Conservation (phyloP, 2,329 filamentous ascomycete species). For the Calonectria naviculata region DNA sequence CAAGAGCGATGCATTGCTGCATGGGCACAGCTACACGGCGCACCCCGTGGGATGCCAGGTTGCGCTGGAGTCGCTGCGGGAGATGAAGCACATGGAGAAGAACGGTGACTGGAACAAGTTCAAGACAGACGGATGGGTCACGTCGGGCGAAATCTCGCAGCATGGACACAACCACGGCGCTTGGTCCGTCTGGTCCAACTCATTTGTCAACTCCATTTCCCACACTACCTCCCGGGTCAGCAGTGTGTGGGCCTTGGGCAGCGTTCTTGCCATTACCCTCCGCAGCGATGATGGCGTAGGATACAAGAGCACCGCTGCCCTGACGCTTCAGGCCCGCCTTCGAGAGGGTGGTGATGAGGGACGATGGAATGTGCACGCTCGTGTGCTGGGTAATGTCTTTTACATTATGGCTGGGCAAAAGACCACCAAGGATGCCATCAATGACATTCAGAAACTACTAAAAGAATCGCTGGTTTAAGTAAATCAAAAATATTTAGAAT, state of each 20-base stretch:
- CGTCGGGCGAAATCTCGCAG: not conserved
- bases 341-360: slow-evolving; percentile 38
- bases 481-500: not conserved
- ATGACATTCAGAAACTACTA: slow-evolving; percentile 32
- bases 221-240: slow-evolving; percentile 62
- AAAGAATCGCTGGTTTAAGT: slow-evolving; percentile 21
- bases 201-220: slow-evolving; percentile 70
- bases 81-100: slow-evolving; percentile 69
- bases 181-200: slow-evolving; percentile 79
- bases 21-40: slow-evolving; percentile 89
- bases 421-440: slow-evolving; percentile 44
- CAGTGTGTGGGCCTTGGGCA: slow-evolving; percentile 79
- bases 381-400: slow-evolving; percentile 68
- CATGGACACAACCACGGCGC: slow-evolving; percentile 30
- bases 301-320: slow-evolving; percentile 60
- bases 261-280: slow-evolving; percentile 75
- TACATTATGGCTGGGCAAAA: slow-evolving; percentile 68
- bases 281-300: slow-evolving; percentile 53
- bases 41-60: slow-evolving; percentile 86
- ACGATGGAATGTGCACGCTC: slow-evolving; percentile 62
- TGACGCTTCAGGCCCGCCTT: slow-evolving; percentile 53
- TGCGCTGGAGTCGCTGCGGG: slow-evolving; percentile 72
- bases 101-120: slow-evolving; percentile 63
- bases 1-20: slow-evolving; percentile 82
- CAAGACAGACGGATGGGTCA: slow-evolving; percentile 16